phyloP scores from a whole-genome alignment of 2,329 filamentous ascomycete genomes.

The Neopestalotiopsis sp. region DNA sequence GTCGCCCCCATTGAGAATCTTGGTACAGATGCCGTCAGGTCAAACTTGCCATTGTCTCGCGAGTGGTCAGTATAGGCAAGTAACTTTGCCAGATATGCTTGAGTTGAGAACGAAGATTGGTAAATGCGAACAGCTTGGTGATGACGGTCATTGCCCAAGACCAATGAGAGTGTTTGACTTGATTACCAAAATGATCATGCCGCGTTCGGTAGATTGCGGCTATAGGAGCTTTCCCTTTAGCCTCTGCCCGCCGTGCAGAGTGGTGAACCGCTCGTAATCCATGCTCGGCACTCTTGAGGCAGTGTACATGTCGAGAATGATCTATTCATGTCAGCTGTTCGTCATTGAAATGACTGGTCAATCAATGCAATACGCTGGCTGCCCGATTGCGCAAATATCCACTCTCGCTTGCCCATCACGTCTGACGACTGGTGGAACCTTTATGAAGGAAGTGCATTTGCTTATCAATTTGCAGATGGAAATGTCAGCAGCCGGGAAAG shows the following conservation, averaged over 20 bases:
- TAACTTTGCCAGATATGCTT: neutral
- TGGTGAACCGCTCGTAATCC: conserved; percentile 1
- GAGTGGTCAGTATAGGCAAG: no score
- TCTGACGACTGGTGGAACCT: neutral
- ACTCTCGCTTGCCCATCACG: neutral
- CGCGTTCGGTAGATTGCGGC: neutral
- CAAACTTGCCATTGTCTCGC: no score
- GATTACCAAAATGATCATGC: neutral
- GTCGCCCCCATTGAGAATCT: no score
- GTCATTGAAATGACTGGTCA: neutral
- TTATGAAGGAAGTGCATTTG: neutral
- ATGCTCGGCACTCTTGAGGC: neutral
- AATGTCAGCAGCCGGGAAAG: neutral
- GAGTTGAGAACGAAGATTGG: neutral
- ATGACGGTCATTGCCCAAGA: neutral
- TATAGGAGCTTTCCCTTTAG: neutral
- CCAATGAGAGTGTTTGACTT: neutral
- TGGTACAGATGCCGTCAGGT: no score
- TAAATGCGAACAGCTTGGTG: neutral
- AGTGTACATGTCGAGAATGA: neutral
- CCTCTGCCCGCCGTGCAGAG: conserved; percentile 3
- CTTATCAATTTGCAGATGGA: neutral
- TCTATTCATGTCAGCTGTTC: neutral
- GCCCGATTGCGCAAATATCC: neutral
- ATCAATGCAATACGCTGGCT: neutral